A percentile compares a stretch with the other conserved stretches of the same genome.
These are phyloP conservation scores for Chondrostereum purpureum DNA, from an alignment of 1,284 basidiomycete species.

Conservation along the genomic window DNA sequence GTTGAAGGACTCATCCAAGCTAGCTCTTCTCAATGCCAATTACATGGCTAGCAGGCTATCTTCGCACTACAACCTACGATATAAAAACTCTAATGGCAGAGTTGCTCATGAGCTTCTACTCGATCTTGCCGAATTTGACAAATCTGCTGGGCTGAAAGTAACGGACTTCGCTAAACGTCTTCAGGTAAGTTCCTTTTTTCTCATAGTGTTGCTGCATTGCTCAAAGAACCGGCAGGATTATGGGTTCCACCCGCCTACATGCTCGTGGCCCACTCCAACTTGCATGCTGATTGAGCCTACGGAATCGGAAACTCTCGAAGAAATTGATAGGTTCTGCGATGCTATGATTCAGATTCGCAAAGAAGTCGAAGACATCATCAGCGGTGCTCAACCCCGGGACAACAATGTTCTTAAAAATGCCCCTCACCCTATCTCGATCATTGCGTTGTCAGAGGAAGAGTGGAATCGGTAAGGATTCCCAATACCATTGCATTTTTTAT, in stretches of 20 bases:
- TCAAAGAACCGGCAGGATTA: slow-evolving; percentile 50
- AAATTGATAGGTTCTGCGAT: slow-evolving; percentile 92
- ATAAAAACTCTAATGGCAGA: slow-evolving; percentile 83
- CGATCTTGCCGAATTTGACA: slow-evolving; percentile 93
- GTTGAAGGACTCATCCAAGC: slow-evolving; percentile 77
- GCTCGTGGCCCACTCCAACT: slow-evolving; percentile 91
- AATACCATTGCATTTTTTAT: slow-evolving; percentile 1
- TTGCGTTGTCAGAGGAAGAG: slow-evolving; percentile 62
- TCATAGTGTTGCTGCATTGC: background rate
- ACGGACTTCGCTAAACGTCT: slow-evolving; percentile 94
- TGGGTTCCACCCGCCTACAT: slow-evolving; percentile 87
- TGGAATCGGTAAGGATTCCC: slow-evolving; percentile 84
- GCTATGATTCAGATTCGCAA: slow-evolving; percentile 94
- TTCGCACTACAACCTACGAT: slow-evolving; percentile 84
- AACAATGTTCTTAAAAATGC: slow-evolving; percentile 93
- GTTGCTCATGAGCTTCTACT: slow-evolving; percentile 96
- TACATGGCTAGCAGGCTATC: slow-evolving; percentile 91
- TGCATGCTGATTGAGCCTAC: slow-evolving; percentile 96
- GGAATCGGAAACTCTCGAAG: slow-evolving; percentile 87
- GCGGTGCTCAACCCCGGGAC: slow-evolving; percentile 79
- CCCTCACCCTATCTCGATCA: slow-evolving; percentile 80
- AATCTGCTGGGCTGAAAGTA: slow-evolving; percentile 83
- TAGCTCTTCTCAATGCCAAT: slow-evolving; percentile 91
- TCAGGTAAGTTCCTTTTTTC: slow-evolving; percentile 43
- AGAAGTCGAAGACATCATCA: slow-evolving; percentile 85